Percentiles rank a stretch among this genome's conserved stretches.
phyloP scores from a whole-genome alignment of 2,329 filamentous ascomycete species.

The Aspergillus sp. region DNA sequence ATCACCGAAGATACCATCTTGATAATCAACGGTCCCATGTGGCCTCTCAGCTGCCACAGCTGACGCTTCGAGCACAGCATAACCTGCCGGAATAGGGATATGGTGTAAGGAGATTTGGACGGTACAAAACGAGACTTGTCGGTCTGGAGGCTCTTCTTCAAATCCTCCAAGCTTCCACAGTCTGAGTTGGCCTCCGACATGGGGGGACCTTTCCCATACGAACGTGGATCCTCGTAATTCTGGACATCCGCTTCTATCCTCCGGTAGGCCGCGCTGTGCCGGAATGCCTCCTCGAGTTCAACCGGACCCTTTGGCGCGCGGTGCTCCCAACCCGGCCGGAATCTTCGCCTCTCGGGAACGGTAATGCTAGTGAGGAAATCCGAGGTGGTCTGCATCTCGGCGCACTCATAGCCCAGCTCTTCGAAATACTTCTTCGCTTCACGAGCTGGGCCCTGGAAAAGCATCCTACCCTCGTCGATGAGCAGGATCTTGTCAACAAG shows the following conservation, averaged over 20 bases:
- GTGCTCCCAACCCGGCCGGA: constrained; percentile 53
- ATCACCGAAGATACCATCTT: constrained; percentile 65
- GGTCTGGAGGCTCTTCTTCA: constrained; percentile 52
- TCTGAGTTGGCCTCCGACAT: constrained; percentile 36
- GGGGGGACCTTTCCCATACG: constrained; percentile 29
- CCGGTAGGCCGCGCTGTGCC: constrained; percentile 49
- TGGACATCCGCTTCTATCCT: constrained; percentile 50
- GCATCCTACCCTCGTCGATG: constrained; percentile 58
- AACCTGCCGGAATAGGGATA: constrained; percentile 62
- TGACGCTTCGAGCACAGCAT: constrained; percentile 51
- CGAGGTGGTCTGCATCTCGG: constrained; percentile 54
- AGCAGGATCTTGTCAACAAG: constrained; percentile 67
- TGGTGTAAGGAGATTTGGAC: constrained; percentile 62
- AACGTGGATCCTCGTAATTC: constrained; percentile 42
- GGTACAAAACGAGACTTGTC: constrained; percentile 44
- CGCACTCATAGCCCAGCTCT: constrained; percentile 50
- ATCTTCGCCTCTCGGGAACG: constrained; percentile 56
- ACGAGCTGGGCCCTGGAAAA: constrained; percentile 50
- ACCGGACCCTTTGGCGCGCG: constrained; percentile 55
- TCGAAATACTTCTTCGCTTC: constrained; percentile 55
- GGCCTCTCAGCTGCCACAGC: constrained; percentile 64
- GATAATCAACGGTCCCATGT: constrained; percentile 60
- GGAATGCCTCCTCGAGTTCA: constrained; percentile 59
- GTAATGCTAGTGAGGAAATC: constrained; percentile 66
- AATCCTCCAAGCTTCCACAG: constrained; percentile 29